Evolutionary conservation across 176 grass and related monocot species (phyloP).

Genomic region (Pontederia crassipes): DNA sequence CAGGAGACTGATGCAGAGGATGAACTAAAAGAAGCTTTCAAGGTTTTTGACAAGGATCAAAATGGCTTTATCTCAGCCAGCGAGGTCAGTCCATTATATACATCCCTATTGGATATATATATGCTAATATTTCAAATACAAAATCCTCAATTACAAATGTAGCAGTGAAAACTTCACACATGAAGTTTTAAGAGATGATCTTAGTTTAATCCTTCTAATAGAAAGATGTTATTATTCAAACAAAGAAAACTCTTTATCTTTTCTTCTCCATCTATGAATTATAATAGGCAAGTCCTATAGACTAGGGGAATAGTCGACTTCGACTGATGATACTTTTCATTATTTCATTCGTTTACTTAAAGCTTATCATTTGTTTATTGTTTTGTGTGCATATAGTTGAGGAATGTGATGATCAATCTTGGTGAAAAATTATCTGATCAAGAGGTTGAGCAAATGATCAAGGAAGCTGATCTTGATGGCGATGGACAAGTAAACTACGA

Average conservation of each 20-base stretch:
- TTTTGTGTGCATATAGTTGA: background rate
- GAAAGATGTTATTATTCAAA: background rate
- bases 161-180: too few relatives aligned
- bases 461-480: constrained; percentile 8
- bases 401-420: constrained; percentile 7
- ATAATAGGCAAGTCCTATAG: too few relatives aligned
- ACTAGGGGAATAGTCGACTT: too few relatives aligned
- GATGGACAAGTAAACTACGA: constrained; percentile 11
- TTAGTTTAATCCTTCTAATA: too few relatives aligned
- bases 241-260: background rate
- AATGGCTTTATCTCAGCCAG: constrained; percentile 3
- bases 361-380: background rate
- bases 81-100: background rate
- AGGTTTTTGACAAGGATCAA: constrained; percentile 11
- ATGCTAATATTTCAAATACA: too few relatives aligned
- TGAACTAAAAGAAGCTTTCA: constrained; percentile 14
- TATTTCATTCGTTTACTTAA: background rate
- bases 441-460: constrained; percentile 11
- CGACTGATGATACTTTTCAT: too few relatives aligned
- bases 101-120: background rate
- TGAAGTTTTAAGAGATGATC: too few relatives aligned
- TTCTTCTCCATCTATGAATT: too few relatives aligned
- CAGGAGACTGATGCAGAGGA: constrained; percentile 7
- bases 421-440: constrained; percentile 8
- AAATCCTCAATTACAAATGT: too few relatives aligned